Conservation (phyloP, 192 early-diverging fungal genomes). For the Rhizophlyctis rosea region DNA sequence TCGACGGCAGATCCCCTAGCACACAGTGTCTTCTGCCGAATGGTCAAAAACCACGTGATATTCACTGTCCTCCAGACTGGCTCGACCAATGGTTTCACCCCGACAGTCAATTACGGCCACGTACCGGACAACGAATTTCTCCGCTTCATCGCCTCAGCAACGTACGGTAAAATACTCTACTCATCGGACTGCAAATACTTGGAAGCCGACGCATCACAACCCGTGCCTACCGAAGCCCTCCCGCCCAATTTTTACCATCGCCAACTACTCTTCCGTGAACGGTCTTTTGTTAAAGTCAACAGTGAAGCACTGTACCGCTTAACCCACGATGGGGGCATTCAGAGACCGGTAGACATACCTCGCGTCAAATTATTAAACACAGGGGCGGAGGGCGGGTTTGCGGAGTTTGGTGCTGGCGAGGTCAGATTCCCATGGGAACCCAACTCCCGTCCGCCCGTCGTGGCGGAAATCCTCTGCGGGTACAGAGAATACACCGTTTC, state of each 20-base stretch:
- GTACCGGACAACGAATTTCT: conserved; percentile 53
- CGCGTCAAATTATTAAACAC: conserved; percentile 35
- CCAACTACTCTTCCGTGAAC: conserved; percentile 33
- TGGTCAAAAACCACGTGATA: conserved; percentile 26
- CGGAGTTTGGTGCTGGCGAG: conserved; percentile 33
- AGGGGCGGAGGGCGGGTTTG: conserved; percentile 14
- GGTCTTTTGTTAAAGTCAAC: conserved; percentile 18
- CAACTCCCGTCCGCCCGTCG: conserved; percentile 33
- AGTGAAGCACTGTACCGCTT: conserved; percentile 17
- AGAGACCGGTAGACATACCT: conserved; percentile 46
- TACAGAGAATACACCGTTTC: conserved; percentile 37
- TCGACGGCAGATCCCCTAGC: conserved; percentile 33
- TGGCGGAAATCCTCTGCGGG: conserved; percentile 48
- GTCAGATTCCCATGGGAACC: conserved; percentile 46
- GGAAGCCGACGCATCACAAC: conserved; percentile 7
- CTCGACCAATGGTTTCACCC: conserved; percentile 39
- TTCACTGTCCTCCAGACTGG: conserved; percentile 53
- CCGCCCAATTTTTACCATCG: conserved; percentile 53
- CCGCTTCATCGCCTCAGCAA: conserved; percentile 38
- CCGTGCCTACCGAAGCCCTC: neutral
- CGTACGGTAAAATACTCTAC: conserved; percentile 47
- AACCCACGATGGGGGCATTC: conserved; percentile 23
- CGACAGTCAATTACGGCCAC: conserved; percentile 46
- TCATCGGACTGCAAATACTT: conserved; percentile 43
- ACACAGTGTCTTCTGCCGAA: conserved; percentile 31